phyloP scores from a whole-genome alignment of 1,284 basidiomycete genomes.

The Trichosporon sp. region DNA sequence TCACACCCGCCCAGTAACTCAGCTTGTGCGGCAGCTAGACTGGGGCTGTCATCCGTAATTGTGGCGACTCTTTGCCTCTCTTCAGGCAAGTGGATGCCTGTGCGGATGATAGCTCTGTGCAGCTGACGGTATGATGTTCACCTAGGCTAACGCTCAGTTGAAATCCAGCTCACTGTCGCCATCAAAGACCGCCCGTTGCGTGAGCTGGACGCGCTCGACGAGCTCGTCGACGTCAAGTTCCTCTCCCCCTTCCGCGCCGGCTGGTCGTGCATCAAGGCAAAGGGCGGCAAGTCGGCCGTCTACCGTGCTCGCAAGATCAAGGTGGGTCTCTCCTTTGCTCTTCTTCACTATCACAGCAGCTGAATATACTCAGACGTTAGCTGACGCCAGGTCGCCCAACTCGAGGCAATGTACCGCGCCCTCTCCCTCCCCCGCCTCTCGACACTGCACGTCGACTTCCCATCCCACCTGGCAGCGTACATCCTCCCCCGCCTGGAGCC shows the following conservation, averaged over 20 bases:
- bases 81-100: no score
- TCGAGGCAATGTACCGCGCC: background rate
- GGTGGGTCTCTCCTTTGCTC: background rate
- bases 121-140: no score
- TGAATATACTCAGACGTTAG: no score
- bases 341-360: background rate
- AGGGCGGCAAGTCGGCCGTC: background rate
- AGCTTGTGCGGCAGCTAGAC: no score
- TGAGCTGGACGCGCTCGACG: conserved; percentile 11
- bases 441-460: conserved; percentile 13
- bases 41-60: no score
- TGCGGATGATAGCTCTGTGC: no score
- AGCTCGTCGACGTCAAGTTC: conserved; percentile 11
- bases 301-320: conserved; percentile 10
- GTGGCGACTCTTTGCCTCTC: no score
- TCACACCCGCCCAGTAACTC: no score
- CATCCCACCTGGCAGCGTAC: background rate
- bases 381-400: conserved; percentile 13
- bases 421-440: background rate
- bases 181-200: conserved; percentile 14
- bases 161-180: background rate
- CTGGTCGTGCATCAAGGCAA: background rate
- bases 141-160: background rate
- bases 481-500: conserved; percentile 2
- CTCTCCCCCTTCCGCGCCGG: conserved; percentile 1